phyloP scores from a whole-genome alignment of 306 rosid species.

The Cucurbita maxima region DNA sequence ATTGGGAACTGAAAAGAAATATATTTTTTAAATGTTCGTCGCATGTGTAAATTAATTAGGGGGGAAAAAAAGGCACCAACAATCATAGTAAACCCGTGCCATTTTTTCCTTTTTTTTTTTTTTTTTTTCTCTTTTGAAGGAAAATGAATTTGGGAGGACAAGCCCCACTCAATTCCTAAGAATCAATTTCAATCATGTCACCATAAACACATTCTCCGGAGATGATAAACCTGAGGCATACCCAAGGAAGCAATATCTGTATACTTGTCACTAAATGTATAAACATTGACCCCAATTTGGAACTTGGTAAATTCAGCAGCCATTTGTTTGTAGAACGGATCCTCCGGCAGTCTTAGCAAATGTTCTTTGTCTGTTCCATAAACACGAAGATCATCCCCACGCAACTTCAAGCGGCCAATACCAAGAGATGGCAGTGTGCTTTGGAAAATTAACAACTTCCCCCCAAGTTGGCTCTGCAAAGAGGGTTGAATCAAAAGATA shows the following conservation, averaged over 20 bases:
- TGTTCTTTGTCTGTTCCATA: constrained; percentile 96
- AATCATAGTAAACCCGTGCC: background rate
- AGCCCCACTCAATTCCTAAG: background rate
- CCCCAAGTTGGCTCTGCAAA: constrained; percentile 88
- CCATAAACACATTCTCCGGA: background rate
- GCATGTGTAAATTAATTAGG: background rate
- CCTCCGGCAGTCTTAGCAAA: constrained; percentile 71
- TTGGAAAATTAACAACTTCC: constrained; percentile 89
- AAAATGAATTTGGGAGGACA: background rate
- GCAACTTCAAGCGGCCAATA: constrained; percentile 85
- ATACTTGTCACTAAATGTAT: constrained; percentile 94
- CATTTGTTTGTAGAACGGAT: constrained; percentile 98
- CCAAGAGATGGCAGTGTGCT: constrained; percentile 95
- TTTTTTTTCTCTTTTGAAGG: no score
- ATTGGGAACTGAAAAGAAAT: background rate
- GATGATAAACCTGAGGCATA: constrained; percentile 15
- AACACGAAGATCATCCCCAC: constrained; percentile 88
- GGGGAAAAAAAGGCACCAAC: background rate
- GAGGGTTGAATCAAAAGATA: constrained; percentile 5
- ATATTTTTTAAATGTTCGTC: background rate
- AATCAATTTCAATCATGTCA: background rate
- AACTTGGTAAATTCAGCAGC: constrained; percentile 93
- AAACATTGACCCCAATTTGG: constrained; percentile 75
- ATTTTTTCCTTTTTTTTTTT: background rate
- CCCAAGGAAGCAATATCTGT: constrained; percentile 95